These are phyloP conservation scores for Prunus campanulata DNA, from an alignment of 306 rosid genomes.

Conservation along the genomic window DNA sequence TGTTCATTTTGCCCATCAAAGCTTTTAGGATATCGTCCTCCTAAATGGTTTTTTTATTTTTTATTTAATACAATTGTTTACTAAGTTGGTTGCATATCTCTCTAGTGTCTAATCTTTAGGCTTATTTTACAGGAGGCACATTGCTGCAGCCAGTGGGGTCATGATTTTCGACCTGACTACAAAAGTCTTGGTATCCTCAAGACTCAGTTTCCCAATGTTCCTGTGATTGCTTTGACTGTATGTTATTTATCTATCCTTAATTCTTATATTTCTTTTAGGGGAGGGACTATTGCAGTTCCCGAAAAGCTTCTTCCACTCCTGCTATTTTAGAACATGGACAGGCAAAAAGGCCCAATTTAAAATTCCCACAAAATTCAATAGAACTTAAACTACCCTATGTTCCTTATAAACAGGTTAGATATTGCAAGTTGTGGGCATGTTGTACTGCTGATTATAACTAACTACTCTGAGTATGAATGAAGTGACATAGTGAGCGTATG, in stretches of 20 bases:
- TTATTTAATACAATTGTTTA: too few species aligned
- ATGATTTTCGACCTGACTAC: conserved; percentile 97
- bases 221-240: conserved; percentile 89
- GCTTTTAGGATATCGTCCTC: neutral
- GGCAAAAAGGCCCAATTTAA: neutral
- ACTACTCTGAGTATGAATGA: neutral
- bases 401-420: neutral
- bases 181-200: conserved; percentile 92
- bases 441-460: neutral
- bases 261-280: neutral
- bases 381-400: neutral
- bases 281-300: neutral
- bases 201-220: conserved; percentile 89
- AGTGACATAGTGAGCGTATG: neutral
- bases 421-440: neutral
- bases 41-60: too few species aligned
- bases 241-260: conserved; percentile 21
- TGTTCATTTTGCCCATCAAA: neutral
- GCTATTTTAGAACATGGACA: neutral
- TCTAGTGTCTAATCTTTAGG: conserved; percentile 14
- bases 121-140: conserved; percentile 84
- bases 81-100: neutral
- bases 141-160: conserved; percentile 99
- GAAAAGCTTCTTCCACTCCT: neutral
- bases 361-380: neutral